Base-by-base conservation (phyloP, 495 filamentous ascomycete genomes). In the Aspergillus kassunensis region DNA sequence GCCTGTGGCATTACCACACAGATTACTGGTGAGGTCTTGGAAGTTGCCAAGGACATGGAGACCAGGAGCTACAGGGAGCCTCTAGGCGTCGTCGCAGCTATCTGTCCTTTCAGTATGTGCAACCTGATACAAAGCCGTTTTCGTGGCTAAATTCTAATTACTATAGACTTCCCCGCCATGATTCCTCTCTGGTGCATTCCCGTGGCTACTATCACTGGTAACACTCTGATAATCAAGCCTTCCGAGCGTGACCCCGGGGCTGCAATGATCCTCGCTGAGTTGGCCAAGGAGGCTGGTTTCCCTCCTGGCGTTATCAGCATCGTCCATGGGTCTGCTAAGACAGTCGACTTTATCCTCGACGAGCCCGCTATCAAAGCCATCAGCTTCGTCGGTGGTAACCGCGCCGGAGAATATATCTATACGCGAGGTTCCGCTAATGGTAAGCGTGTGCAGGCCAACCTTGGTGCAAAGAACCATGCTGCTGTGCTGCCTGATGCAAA, bases 31-130 rank as follows among this genome's bases (percentile, higher is more conserved):
- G 92, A 97, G 70, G 83, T 99, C 24, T 75, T 99, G 29, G 95
- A 99, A 74, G 93, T 99, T 8, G 85, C 92, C 42, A 96, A 95
- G 79, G 93, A 99, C 68, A 99, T 99, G 93, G 93, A 99, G 77
- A 99, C 93, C 8, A 74, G 93, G 55, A 89, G 82, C 55, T 97
- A 97, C 65, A 80, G 82, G 43, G 93, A 99, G 75, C 93, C 93
- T 40, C 70, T 99, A 61, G 93, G 93, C 50, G 86, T 99, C 39
- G 90, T 95, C 42, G 93, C 93, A 21, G 89, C 95, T 41, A 99
- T 99, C 56, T 99, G 95, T 75, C 93, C 93, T 16, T 99, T 99
- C 69, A 99, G 90, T 96, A 74, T 65, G 89, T 80, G n/a, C n/a
- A n/a, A n/a, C n/a, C n/a, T n/a, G n/a, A n/a, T n/a, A n/a, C n/a